Evolutionary conservation across 345 rosid species (phyloP).

Genomic region (Salix viminalis): DNA sequence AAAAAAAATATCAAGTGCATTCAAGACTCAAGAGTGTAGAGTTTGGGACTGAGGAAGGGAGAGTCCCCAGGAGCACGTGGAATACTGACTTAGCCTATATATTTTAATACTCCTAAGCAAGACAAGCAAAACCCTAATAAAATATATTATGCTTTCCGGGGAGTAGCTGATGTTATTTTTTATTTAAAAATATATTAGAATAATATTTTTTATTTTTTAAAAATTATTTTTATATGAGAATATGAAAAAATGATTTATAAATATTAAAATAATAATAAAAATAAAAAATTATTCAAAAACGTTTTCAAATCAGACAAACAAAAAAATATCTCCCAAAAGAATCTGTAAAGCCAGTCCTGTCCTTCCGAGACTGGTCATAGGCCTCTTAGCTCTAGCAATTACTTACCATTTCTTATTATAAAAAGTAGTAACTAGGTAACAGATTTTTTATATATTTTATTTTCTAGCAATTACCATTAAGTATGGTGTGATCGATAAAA

Average conservation of each 20-base stretch:
- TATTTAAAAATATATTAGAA: too few species aligned
- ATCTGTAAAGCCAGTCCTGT: constrained; percentile 5
- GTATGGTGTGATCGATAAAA: too few species aligned
- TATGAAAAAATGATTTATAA: too few species aligned
- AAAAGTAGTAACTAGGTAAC: neutral
- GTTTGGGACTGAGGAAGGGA: constrained; percentile 15
- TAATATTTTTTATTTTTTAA: too few species aligned
- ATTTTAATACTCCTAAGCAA: constrained; percentile 6
- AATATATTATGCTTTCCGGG: neutral
- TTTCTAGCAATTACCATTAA: too few species aligned
- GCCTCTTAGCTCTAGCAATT: neutral
- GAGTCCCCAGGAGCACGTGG: constrained; percentile 32
- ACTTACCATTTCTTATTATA: neutral
- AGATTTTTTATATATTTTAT: too few species aligned
- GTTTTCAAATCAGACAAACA: too few species aligned
- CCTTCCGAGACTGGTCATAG: neutral
- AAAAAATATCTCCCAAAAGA: neutral
- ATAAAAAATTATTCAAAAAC: too few species aligned
- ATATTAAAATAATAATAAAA: too few species aligned
- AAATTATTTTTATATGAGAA: too few species aligned
- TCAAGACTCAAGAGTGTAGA: constrained; percentile 7
- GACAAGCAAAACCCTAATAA: constrained; percentile 19
- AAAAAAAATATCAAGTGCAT: neutral
- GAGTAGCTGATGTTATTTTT: too few species aligned
- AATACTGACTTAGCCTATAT: constrained; percentile 29